Percentiles rank a stretch among this genome's conserved stretches.
These are phyloP conservation scores for Leishmania major DNA, from an alignment of 208 protist species.

Conservation along the genomic window DNA sequence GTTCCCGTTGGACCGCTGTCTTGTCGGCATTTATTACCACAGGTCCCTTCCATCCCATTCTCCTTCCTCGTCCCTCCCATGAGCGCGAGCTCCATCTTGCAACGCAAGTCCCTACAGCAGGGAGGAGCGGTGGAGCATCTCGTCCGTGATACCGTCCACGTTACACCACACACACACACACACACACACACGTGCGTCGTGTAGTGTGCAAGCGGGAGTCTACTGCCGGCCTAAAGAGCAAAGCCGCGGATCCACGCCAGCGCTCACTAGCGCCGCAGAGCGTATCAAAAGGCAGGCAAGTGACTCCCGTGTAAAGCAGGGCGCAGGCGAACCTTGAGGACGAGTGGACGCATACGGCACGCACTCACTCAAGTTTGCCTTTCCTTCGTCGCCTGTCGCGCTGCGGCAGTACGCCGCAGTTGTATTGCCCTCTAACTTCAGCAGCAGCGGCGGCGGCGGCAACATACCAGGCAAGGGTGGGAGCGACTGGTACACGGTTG, in stretches of 20 bases:
- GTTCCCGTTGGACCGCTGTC: not conserved
- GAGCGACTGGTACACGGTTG: not conserved
- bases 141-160: not conserved
- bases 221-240: not conserved
- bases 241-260: not conserved
- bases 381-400: not conserved
- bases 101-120: not conserved
- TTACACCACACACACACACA: not conserved
- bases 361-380: not conserved
- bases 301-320: not conserved
- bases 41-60: not conserved
- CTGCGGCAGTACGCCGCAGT: not conserved
- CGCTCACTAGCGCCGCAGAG: not conserved
- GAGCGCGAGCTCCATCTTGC: not conserved
- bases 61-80: not conserved
- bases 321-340: not conserved
- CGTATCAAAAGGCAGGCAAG: not conserved
- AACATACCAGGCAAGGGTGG: not conserved
- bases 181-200: not conserved
- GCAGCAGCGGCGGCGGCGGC: not conserved
- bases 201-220: not conserved
- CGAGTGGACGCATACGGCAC: not conserved
- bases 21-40: not conserved
- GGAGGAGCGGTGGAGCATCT: not conserved
- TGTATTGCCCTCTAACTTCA: not conserved